Evolutionary conservation across 2,329 filamentous ascomycete species (phyloP).

Genomic region (Davidsoniella eucalypti): DNA sequence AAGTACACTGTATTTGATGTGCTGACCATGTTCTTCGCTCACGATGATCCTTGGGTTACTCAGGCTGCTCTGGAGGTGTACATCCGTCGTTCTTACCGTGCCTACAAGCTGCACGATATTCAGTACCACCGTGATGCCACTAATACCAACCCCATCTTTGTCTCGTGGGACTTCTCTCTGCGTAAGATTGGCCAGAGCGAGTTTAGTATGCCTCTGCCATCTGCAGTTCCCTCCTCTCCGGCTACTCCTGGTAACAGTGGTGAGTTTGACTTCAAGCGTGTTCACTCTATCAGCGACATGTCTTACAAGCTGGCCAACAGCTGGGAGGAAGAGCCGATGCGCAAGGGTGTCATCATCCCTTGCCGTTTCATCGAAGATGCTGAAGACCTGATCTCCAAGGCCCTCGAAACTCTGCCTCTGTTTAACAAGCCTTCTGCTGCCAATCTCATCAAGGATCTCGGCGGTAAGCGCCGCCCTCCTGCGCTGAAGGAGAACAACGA

Average conservation of each 20-base stretch:
- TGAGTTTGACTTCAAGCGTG: constrained; percentile 54
- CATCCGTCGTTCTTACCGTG: constrained; percentile 88
- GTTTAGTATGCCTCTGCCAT: constrained; percentile 65
- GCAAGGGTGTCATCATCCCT: constrained; percentile 89
- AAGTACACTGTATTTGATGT: constrained; percentile 98
- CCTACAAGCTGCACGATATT: constrained; percentile 78
- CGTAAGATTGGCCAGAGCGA: constrained; percentile 86
- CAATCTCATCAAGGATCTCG: constrained; percentile 52
- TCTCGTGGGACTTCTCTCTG: constrained; percentile 92
- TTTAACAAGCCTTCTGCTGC: constrained; percentile 34
- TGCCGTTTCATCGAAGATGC: constrained; percentile 88
- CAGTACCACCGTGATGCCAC: constrained; percentile 79
- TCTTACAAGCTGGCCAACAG: constrained; percentile 53
- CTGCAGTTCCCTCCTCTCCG: constrained; percentile 71
- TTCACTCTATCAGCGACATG: constrained; percentile 94
- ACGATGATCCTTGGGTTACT: constrained; percentile 86
- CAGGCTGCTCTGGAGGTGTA: constrained; percentile 92
- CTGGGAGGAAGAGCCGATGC: constrained; percentile 56
- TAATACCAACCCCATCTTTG: constrained; percentile 46
- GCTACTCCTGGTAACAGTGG: constrained; percentile 44
- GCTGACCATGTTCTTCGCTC: constrained; percentile 82
- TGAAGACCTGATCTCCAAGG: constrained; percentile 71
- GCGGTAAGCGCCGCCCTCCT: constrained; percentile 50
- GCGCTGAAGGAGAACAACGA: constrained; percentile 50
- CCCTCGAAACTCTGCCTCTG: constrained; percentile 64